Evolutionary conservation across 164 flowering plant genomes (phyloP).

Genomic region (Sextonia rubra): DNA sequence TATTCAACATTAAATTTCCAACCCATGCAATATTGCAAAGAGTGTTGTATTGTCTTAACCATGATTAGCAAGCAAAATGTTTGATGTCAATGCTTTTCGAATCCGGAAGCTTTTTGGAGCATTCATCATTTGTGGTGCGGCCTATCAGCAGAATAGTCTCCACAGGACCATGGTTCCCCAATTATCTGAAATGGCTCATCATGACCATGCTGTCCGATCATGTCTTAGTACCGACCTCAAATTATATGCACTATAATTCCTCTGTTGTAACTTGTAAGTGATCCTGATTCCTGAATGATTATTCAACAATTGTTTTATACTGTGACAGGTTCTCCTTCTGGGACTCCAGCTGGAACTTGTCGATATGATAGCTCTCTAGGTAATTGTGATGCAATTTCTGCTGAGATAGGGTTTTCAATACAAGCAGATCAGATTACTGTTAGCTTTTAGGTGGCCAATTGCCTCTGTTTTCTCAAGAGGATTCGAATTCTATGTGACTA

Average conservation of each 20-base stretch:
- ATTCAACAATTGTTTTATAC: not conserved
- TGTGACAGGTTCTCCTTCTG: constrained; percentile 58
- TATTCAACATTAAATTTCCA: not conserved
- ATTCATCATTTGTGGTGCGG: not conserved
- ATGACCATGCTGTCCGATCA: too few species aligned
- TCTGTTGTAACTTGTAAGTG: not conserved
- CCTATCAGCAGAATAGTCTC: not conserved
- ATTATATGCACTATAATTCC: too few species aligned
- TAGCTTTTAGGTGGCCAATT: not conserved
- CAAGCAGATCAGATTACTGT: too few species aligned
- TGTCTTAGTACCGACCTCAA: too few species aligned
- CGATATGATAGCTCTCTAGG: constrained; percentile 94
- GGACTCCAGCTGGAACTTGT: constrained; percentile 65
- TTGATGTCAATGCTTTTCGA: not conserved
- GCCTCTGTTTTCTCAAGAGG: not conserved
- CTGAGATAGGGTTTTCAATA: not conserved
- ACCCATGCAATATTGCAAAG: not conserved
- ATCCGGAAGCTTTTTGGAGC: not conserved
- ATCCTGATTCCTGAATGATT: not conserved
- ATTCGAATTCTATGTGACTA: not conserved
- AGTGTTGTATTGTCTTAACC: not conserved
- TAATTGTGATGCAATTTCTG: constrained; percentile 17
- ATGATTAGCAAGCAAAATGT: not conserved
- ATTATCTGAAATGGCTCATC: not conserved
- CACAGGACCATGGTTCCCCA: not conserved